A percentile compares a stretch with the other conserved stretches of the same genome.
Conservation (phyloP, 225 moss, liverwort and hornwort species). For the Lunularia cruciata region DNA sequence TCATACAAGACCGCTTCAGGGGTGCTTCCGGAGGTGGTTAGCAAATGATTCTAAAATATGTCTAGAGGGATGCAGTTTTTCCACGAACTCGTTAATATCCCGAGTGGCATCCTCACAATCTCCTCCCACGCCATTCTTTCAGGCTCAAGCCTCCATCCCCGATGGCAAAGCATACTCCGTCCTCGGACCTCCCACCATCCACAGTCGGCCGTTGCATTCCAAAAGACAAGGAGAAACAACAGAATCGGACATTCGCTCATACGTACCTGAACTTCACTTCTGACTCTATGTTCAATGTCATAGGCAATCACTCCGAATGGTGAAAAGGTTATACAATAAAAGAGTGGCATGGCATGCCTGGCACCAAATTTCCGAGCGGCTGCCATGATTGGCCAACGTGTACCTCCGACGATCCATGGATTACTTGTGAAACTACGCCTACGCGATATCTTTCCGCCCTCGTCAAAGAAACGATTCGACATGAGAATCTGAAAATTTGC, state of each 20-base stretch:
- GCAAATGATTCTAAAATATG: slow-evolving; percentile 74
- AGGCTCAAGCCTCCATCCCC: slow-evolving; percentile 73
- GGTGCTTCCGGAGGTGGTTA: slow-evolving; percentile 62
- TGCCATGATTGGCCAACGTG: slow-evolving; percentile 79
- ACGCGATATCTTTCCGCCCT: slow-evolving; percentile 59
- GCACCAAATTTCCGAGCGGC: slow-evolving; percentile 80
- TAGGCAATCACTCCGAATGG: slow-evolving; percentile 76
- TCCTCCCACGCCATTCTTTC: slow-evolving; percentile 63
- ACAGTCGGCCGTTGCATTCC: slow-evolving; percentile 62
- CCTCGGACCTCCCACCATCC: slow-evolving; percentile 80
- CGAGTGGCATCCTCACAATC: slow-evolving; percentile 71
- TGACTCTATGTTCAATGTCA: slow-evolving; percentile 48
- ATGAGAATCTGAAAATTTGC: slow-evolving; percentile 65
- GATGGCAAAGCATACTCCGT: slow-evolving; percentile 62
- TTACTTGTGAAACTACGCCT: slow-evolving; percentile 53
- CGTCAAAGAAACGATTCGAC: slow-evolving; percentile 65
- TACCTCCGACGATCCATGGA: slow-evolving; percentile 62
- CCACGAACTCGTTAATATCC: slow-evolving; percentile 61
- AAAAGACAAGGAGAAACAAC: slow-evolving; percentile 73
- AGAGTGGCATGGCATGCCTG: slow-evolving; percentile 62
- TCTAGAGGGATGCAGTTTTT: slow-evolving; percentile 68
- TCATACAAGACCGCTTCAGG: slow-evolving; percentile 68
- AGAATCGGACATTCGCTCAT: slow-evolving; percentile 71
- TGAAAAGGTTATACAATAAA: slow-evolving; percentile 74
- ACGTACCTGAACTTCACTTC: slow-evolving; percentile 64